Evolutionary conservation across 2,329 filamentous ascomycete species (phyloP).

Genomic region (Ceratocystis eucalypticola): DNA sequence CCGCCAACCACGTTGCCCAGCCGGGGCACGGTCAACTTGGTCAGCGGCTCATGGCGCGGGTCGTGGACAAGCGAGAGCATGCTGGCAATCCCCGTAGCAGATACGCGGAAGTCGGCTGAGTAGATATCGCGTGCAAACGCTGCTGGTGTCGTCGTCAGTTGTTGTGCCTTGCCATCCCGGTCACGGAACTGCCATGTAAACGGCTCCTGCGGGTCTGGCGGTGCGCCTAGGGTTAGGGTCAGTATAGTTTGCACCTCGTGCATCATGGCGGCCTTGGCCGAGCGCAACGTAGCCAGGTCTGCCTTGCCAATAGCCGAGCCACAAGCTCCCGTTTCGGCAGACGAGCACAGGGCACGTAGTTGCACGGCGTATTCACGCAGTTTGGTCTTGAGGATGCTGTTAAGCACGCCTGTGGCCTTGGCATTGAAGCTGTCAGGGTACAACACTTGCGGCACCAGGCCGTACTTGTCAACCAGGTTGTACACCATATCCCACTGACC

Average conservation of each 20-base stretch:
- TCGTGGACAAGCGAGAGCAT: slow-evolving; percentile 79
- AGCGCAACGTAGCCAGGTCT: slow-evolving; percentile 31
- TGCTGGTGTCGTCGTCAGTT: slow-evolving; percentile 51
- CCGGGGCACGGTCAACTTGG: slow-evolving; percentile 60
- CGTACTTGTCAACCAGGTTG: slow-evolving; percentile 76
- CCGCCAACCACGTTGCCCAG: slow-evolving; percentile 74
- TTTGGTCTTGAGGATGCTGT: slow-evolving; percentile 66
- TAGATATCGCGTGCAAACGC: slow-evolving; percentile 56
- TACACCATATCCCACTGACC: slow-evolving; percentile 90
- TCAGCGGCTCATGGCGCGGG: slow-evolving; percentile 61
- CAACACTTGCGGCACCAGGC: slow-evolving; percentile 66
- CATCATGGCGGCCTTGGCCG: slow-evolving; percentile 59
- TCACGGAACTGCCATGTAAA: slow-evolving; percentile 76
- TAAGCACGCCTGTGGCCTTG: slow-evolving; percentile 54
- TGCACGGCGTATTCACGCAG: slow-evolving; percentile 71
- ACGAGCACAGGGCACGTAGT: slow-evolving; percentile 76
- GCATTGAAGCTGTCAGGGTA: slow-evolving; percentile 78
- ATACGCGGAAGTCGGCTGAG: slow-evolving; percentile 27
- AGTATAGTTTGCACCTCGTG: slow-evolving; percentile 67
- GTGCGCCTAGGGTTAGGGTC: slow-evolving; percentile 70
- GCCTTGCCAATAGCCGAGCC: slow-evolving; percentile 28
- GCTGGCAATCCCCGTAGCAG: slow-evolving; percentile 46
- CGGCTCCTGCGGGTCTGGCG: slow-evolving; percentile 51
- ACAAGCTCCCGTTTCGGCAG: slow-evolving; percentile 53
- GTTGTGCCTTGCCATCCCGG: slow-evolving; percentile 48